Evolutionary conservation across 129 eudicot species (phyloP), one percentile per base, ranked within the genome.

Genomic region (Silybum marianum): DNA sequence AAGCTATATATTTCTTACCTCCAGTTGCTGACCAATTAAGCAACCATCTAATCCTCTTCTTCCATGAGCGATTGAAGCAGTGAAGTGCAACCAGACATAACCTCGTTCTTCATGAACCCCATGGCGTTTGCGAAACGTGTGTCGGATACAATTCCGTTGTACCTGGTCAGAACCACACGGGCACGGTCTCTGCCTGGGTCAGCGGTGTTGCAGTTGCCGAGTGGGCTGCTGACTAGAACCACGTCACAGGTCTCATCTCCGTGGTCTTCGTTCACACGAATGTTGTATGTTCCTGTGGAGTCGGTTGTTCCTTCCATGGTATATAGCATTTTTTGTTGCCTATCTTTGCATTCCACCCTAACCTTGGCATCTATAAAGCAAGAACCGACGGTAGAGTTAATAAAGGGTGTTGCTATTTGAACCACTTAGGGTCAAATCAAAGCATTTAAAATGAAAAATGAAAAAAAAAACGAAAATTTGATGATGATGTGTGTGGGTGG

Each of bases 191-290:
- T 91, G 10, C 94, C 91, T 5, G 87, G 88, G 82, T 90, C 94
- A 7, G 87, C 83, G 11, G 76, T 68, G 42, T 78, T 77, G 78
- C 94, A 90, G 65, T 22, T 78, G 9, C 66, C 34, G 40, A 81
- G 63, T 11, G 94, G 94, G 90, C 94, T 90, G 94, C 94, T 86
- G n/a, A 90, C 88, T 30, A 90, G 94, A 71, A 78, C 78, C 18
- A 85, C 88, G 25, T 90, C 91, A 26, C 94, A 88, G 7, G 86
- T 74, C 73, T 81, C 83, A 69, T 88, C 88, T 2, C 72, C 83
- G 19, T 90, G 91, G 80, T 90, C 94, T 82, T 88, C 91, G 19
- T 86, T 78, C 16, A 90, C 84, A 0, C 7, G 48, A 9, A 90
- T 84, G 67, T 68, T 65, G 88, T 88, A 90, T 36, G 90, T 85